Percentiles rank a stretch among this genome's conserved stretches.
Conservation (phyloP, 2,329 filamentous ascomycete genomes). For the Hypoxylon sp. region DNA sequence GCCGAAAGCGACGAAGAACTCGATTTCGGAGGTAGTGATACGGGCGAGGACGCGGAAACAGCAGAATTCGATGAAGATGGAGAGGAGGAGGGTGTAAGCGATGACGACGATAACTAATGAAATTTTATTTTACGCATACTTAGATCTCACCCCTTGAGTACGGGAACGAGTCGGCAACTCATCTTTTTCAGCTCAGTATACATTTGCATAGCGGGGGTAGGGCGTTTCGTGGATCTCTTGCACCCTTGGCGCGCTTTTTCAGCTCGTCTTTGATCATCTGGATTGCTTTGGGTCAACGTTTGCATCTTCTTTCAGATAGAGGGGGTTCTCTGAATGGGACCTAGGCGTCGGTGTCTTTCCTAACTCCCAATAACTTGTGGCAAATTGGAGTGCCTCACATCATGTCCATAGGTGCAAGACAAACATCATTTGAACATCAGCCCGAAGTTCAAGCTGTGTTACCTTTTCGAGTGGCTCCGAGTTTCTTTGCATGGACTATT, state of each 20-base stretch:
- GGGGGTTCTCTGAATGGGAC: conserved; percentile 13
- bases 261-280: conserved; percentile 30
- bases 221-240: conserved; percentile 50
- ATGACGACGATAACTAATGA: conserved; percentile 62
- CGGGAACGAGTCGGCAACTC: conserved; percentile 3
- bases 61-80: conserved; percentile 71
- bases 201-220: conserved; percentile 55
- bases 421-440: conserved; percentile 2
- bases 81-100: conserved; percentile 70
- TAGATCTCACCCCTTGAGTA: conserved; percentile 13
- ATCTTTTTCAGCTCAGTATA: conserved; percentile 40
- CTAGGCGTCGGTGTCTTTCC: conserved; percentile 10
- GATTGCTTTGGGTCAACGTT: conserved; percentile 28
- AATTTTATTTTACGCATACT: conserved; percentile 6
- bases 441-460: conserved; percentile 1
- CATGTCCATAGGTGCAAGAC: conserved; percentile 26
- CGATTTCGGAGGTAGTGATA: conserved; percentile 83
- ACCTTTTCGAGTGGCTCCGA: not conserved
- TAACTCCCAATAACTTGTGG: conserved; percentile 11
- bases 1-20: conserved; percentile 81
- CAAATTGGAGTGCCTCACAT: conserved; percentile 8
- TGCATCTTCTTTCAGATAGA: conserved; percentile 40
- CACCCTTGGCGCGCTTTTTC: conserved; percentile 31
- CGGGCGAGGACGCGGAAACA: conserved; percentile 71
- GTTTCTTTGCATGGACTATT: not conserved